Evolutionary conservation across 2,329 filamentous ascomycete genomes (phyloP), one percentile per base, ranked within the genome.

Genomic region (Onygenales sp.): DNA sequence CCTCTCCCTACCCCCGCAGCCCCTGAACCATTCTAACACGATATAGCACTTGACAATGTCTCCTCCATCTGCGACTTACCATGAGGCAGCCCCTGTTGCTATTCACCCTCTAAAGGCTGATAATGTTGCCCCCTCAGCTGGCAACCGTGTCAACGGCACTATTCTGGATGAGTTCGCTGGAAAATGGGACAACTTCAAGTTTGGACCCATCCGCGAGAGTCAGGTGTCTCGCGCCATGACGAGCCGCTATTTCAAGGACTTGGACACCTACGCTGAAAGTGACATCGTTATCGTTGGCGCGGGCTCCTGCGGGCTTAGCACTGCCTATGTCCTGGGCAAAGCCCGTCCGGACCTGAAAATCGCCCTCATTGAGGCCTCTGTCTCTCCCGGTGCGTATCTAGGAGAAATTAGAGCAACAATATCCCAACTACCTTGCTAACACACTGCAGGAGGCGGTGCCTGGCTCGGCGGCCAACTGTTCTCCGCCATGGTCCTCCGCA

Each of bases 401-500:
- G 6, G 13, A 10, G 9, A 51, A 36, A 7, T 8, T 51, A 17
- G 3, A 40, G 10, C 8, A 9, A 44, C 3, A 14, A 45, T 40
- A n/a, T 39, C 14, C 11, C 7, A 42, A 27, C 21, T 27, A 17
- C 21, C 21, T n/a, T 4, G 14, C 50, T 49, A n/a, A 31, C 10
- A 9, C 17, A 17, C 11, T 6, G 13, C 11, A 76, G 88, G 88
- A 56, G 90, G 90, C 59, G 90, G 90, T 63, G 90, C 89, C 57
- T 95, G 90, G 90, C 83, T 95, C 45, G 91, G 91, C 54, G 90
- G 90, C 14, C 91, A 95, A 76, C 86, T 95, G 54, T 95, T 96
- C 82, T 88, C 84, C 56, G 90, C 90, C 66, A 95, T 95, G 90
- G 81, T 95, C 48, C 90, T 96, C 85, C 86, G 90, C 64, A 94